phyloP scores from a whole-genome alignment of 441 rosid species.

The Hura crepitans region DNA sequence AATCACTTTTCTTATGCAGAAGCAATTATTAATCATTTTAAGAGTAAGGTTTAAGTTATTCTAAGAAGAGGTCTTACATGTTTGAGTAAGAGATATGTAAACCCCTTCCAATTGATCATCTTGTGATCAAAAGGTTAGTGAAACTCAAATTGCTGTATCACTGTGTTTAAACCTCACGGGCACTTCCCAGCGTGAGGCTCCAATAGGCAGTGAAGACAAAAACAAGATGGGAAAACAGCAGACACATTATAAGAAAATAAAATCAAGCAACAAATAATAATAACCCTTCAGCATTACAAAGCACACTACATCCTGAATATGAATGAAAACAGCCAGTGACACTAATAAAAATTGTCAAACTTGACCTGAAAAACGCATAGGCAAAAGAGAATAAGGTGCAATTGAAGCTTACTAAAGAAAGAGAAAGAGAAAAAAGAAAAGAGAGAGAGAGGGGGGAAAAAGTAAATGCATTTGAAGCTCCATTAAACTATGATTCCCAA shows the following conservation, averaged over 20 bases:
- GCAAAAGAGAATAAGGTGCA: background rate
- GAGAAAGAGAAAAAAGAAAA: no score
- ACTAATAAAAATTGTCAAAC: no score
- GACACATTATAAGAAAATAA: no score
- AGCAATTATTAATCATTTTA: background rate
- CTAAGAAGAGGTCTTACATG: conserved; percentile 1
- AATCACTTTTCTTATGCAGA: background rate
- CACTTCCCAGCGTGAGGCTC: conserved; percentile 49
- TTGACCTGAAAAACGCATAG: no score
- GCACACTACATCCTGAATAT: background rate
- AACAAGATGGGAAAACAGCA: background rate
- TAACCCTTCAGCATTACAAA: no score
- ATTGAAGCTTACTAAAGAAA: background rate
- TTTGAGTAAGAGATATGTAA: conserved; percentile 27
- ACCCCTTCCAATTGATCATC: conserved; percentile 34
- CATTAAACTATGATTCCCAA: no score
- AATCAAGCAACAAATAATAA: background rate
- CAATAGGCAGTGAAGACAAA: conserved; percentile 42
- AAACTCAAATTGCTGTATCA: conserved; percentile 43
- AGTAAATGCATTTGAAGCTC: background rate
- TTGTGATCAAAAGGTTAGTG: conserved; percentile 36
- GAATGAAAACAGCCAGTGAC: no score
- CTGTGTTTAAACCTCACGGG: conserved; percentile 61
- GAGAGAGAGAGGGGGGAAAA: no score
- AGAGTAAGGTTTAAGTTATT: background rate